Evolutionary conservation across 768 basidiomycete species (phyloP).

Genomic region (Austroboletus festivus): DNA sequence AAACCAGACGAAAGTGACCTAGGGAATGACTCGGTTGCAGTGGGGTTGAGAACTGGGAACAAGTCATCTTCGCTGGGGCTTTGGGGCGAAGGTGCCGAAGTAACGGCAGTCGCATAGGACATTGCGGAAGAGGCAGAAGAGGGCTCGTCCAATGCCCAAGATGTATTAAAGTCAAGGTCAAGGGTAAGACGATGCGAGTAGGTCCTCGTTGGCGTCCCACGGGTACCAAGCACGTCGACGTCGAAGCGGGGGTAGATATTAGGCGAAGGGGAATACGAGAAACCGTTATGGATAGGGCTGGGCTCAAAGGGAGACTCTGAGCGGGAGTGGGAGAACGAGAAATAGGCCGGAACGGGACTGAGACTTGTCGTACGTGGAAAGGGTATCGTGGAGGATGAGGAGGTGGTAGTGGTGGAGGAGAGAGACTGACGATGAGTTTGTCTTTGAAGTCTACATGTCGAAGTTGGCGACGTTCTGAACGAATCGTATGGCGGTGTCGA

Average conservation of each 20-base stretch:
- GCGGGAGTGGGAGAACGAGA: conserved; percentile 9
- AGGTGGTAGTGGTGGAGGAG: background rate
- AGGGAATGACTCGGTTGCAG: conserved; percentile 4
- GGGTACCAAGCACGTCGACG: conserved; percentile 10
- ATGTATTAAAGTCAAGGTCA: conserved; percentile 20
- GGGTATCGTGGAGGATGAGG: conserved; percentile 18
- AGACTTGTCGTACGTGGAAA: conserved; percentile 12
- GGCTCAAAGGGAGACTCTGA: conserved; percentile 20
- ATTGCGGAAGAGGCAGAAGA: conserved; percentile 18
- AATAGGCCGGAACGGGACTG: conserved; percentile 1
- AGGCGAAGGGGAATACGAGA: background rate
- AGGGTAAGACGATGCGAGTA: conserved; percentile 17
- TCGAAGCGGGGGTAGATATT: conserved; percentile 9
- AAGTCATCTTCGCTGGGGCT: conserved; percentile 13
- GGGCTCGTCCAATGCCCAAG: conserved; percentile 16
- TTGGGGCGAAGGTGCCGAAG: conserved; percentile 8
- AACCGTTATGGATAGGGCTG: conserved; percentile 7
- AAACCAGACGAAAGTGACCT: conserved; percentile 9
- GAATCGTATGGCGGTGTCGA: conserved; percentile 22
- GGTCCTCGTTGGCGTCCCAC: conserved; percentile 7
- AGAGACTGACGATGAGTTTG: no score
- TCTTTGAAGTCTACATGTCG: no score
- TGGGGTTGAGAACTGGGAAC: conserved; percentile 4
- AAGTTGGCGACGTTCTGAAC: background rate
- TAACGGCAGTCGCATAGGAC: conserved; percentile 21